Conservation (phyloP, 495 filamentous ascomycete genomes). For the Tirmania nivea region DNA sequence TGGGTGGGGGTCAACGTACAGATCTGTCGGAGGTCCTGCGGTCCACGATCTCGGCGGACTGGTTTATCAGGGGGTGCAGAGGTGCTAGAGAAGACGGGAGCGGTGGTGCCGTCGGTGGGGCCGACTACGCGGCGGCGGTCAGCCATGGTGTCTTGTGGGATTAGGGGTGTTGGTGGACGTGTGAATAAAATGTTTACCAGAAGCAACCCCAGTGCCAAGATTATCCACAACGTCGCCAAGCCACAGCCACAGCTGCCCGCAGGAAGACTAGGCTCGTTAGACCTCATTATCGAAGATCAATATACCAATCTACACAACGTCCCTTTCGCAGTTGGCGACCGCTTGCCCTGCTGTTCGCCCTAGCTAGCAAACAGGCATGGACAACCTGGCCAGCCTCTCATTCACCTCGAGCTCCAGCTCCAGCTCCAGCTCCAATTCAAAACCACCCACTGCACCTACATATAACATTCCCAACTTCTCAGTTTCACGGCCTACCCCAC, state of each 20-base stretch:
- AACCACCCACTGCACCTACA: slow-evolving; percentile 5
- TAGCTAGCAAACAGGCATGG: slow-evolving; percentile 5
- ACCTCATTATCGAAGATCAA: no score
- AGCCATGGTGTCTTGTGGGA: slow-evolving; percentile 30
- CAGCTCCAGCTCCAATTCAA: background rate
- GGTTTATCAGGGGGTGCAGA: slow-evolving; percentile 10
- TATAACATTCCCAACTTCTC: slow-evolving; percentile 9
- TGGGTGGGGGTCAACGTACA: slow-evolving; percentile 34
- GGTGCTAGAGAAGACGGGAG: slow-evolving; percentile 42
- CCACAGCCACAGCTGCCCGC: no score
- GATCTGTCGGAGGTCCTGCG: slow-evolving; percentile 55
- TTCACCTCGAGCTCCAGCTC: slow-evolving; percentile 5
- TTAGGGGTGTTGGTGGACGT: background rate
- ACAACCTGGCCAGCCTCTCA: slow-evolving; percentile 10
- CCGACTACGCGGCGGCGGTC: slow-evolving; percentile 86
- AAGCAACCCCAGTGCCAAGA: no score
- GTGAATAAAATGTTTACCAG: background rate
- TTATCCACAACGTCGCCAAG: no score
- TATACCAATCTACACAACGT: no score
- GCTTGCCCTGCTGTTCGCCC: no score
- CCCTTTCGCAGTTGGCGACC: no score
- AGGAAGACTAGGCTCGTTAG: no score
- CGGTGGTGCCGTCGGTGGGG: slow-evolving; percentile 50
- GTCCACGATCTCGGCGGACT: slow-evolving; percentile 28
- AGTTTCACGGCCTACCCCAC: slow-evolving; percentile 4